These are phyloP conservation scores for Pterocarpus santalinus DNA, from an alignment of 306 rosid genomes.

Conservation along the genomic window DNA sequence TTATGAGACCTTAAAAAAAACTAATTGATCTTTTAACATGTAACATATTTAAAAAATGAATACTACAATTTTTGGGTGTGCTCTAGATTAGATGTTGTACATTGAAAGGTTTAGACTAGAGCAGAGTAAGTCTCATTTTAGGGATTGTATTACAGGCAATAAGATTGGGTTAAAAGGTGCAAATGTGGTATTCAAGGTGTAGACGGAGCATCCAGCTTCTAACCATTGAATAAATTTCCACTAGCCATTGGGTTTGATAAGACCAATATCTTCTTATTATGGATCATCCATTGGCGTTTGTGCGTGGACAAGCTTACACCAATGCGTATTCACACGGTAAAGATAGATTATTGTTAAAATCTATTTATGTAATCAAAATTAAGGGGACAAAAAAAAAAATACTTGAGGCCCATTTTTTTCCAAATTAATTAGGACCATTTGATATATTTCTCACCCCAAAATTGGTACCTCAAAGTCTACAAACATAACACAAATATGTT, in stretches of 20 bases:
- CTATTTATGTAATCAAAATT: constrained; percentile 19
- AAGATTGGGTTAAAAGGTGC: background rate
- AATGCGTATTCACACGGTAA: background rate
- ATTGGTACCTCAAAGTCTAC: constrained; percentile 25
- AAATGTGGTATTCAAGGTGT: background rate
- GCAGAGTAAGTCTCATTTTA: too few species aligned
- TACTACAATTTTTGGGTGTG: background rate
- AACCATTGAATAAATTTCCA: background rate
- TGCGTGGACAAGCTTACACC: background rate
- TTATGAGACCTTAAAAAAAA: constrained; percentile 2
- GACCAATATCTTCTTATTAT: background rate
- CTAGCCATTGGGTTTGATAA: background rate
- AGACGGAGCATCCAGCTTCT: constrained; percentile 11
- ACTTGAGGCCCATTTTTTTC: background rate
- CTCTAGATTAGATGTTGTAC: background rate
- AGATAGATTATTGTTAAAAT: background rate
- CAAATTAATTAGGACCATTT: background rate
- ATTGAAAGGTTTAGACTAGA: background rate
- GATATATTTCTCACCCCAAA: constrained; percentile 18
- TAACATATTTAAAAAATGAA: background rate
- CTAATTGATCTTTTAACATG: constrained; percentile 2
- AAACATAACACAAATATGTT: constrained; percentile 10
- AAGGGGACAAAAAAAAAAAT: background rate
- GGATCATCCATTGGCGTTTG: constrained; percentile 12
- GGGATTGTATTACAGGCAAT: background rate